Conservation (phyloP, 192 early-diverging fungal species). For the Mortierella alpina region DNA sequence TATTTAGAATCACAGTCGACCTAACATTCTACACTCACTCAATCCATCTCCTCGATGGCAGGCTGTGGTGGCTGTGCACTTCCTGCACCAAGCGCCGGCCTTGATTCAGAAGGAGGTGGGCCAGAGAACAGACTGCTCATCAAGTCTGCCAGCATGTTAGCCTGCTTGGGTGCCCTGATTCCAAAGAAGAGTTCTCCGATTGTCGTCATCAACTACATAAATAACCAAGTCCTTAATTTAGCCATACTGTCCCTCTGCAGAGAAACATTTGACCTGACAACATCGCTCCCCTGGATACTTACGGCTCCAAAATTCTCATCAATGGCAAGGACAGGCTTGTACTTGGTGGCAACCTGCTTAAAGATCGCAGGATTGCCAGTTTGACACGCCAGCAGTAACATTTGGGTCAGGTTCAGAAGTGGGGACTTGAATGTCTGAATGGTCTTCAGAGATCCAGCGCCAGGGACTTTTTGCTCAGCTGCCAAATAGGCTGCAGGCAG, state of each 20-base stretch:
- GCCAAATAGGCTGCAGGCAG: conserved; percentile 24
- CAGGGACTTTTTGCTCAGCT: conserved; percentile 29
- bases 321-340: conserved; percentile 37
- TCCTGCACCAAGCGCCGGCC: conserved; percentile 29
- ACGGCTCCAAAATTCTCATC: conserved; percentile 53
- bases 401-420: conserved; percentile 59
- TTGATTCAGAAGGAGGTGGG: conserved; percentile 39
- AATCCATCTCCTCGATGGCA: conserved; percentile 50
- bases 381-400: conserved; percentile 37
- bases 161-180: conserved; percentile 58
- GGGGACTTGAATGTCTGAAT: conserved; percentile 64
- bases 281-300: conserved; percentile 5
- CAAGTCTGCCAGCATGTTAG: conserved; percentile 62
- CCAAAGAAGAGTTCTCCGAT: conserved; percentile 64
- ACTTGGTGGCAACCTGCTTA: conserved; percentile 41
- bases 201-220: conserved; percentile 53
- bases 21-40: background rate
- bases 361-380: conserved; percentile 40
- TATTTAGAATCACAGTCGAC: background rate
- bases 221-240: background rate
- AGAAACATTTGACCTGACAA: background rate
- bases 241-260: conserved; percentile 11
- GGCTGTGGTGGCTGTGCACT: conserved; percentile 29
- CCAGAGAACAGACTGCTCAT: conserved; percentile 65
- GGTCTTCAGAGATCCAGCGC: conserved; percentile 18